A percentile compares a stretch with the other conserved stretches of the same genome.
These are phyloP conservation scores for Erucastrum elatum DNA, from an alignment of 345 rosid species.

Conservation along the genomic window DNA sequence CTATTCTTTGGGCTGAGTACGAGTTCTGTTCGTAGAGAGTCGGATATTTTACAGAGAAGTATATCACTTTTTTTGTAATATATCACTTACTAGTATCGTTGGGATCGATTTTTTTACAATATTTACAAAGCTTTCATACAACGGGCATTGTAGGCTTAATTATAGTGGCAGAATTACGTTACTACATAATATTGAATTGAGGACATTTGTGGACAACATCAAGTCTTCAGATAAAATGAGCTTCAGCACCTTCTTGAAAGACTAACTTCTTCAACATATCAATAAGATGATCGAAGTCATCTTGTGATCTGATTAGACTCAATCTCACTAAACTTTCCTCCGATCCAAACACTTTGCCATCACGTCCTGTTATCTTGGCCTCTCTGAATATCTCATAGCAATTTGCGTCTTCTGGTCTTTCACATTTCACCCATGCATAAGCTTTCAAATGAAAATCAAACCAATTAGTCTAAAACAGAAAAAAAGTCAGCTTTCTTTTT, in stretches of 20 bases:
- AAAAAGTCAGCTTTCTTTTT: background rate
- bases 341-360: slow-evolving; percentile 42
- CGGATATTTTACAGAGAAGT: no score
- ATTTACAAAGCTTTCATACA: background rate
- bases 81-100: background rate
- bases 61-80: no score
- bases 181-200: background rate
- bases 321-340: slow-evolving; percentile 48
- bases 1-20: no score
- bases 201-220: background rate
- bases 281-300: slow-evolving; percentile 51
- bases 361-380: slow-evolving; percentile 52
- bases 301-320: slow-evolving; percentile 56
- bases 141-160: background rate
- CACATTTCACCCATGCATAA: slow-evolving; percentile 74
- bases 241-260: background rate
- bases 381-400: slow-evolving; percentile 49
- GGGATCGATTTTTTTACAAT: background rate
- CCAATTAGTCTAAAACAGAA: background rate
- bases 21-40: no score
- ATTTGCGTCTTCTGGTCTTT: slow-evolving; percentile 48
- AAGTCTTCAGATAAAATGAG: background rate
- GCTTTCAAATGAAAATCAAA: slow-evolving; percentile 43
- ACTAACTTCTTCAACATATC: slow-evolving; percentile 25
- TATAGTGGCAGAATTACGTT: background rate